Evolutionary conservation across 352 stramenopile genomes (phyloP).

Genomic region (Nothophytophthora sp.): DNA sequence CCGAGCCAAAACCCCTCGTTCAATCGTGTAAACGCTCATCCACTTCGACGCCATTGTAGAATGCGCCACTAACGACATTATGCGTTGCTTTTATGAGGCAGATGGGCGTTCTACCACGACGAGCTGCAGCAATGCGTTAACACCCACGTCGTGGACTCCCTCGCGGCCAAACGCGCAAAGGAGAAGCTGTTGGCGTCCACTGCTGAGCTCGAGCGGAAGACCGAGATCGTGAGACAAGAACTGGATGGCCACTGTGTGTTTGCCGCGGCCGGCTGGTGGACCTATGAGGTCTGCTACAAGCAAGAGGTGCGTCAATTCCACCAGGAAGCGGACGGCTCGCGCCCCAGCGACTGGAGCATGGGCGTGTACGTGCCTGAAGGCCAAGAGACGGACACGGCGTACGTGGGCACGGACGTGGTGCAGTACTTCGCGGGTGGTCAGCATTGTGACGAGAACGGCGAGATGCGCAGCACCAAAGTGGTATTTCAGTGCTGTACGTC

Average conservation of each 20-base stretch:
- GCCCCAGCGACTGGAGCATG: constrained; percentile 85
- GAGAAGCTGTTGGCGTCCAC: constrained; percentile 37
- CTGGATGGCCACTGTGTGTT: constrained; percentile 60
- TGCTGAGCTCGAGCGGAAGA: constrained; percentile 34
- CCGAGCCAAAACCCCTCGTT: too few relatives aligned
- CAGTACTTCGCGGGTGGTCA: constrained; percentile 80
- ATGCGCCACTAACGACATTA: too few relatives aligned
- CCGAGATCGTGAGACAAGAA: constrained; percentile 48
- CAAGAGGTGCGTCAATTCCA: constrained; percentile 85
- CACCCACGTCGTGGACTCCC: constrained; percentile 49
- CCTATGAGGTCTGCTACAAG: constrained; percentile 84
- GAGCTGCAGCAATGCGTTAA: constrained; percentile 75
- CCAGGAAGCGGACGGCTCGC: constrained; percentile 69
- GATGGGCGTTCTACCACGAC: constrained; percentile 85
- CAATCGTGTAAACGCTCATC: too few relatives aligned
- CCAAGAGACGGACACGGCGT: constrained; percentile 19
- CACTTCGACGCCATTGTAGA: constrained; percentile 1
- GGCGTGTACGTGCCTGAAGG: constrained; percentile 50
- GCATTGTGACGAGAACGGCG: constrained; percentile 83
- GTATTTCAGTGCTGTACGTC: constrained; percentile 84
- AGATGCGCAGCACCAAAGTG: constrained; percentile 71
- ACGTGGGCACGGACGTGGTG: constrained; percentile 45
- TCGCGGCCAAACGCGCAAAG: constrained; percentile 39
- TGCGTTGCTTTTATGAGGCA: constrained; percentile 15
- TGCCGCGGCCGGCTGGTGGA: constrained; percentile 74